These are phyloP conservation scores for Pichia heedii DNA, from an alignment of 805 yeast species.

Conservation along the genomic window DNA sequence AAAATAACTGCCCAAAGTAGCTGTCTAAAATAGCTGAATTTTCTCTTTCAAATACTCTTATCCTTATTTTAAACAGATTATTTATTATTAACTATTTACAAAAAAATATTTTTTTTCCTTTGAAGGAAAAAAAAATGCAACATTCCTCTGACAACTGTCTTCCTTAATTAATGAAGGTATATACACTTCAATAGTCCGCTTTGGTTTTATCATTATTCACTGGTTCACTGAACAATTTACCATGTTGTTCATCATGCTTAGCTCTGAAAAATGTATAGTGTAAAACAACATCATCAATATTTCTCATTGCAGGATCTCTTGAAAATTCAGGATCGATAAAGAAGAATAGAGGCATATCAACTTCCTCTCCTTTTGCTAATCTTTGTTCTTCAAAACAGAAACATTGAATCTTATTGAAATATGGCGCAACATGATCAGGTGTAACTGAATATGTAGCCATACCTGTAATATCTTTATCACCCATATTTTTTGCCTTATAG, in stretches of 20 bases:
- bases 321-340: slow-evolving; percentile 95
- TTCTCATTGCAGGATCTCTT: slow-evolving; percentile 84
- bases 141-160: too few relatives aligned
- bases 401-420: slow-evolving; percentile 95
- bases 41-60: too few relatives aligned
- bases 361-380: slow-evolving; percentile 90
- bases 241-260: slow-evolving; percentile 25
- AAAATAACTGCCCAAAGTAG: too few relatives aligned
- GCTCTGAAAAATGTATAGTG: slow-evolving; percentile 89
- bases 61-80: too few relatives aligned
- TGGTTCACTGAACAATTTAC: slow-evolving; percentile 20
- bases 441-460: slow-evolving; percentile 98
- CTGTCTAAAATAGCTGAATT: not conserved
- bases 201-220: slow-evolving; percentile 14
- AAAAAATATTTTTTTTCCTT: too few relatives aligned
- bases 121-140: too few relatives aligned
- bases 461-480: slow-evolving; percentile 88
- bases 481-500: slow-evolving; percentile 79
- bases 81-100: too few relatives aligned
- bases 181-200: too few relatives aligned
- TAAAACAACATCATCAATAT: slow-evolving; percentile 79
- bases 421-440: slow-evolving; percentile 94
- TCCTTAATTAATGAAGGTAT: too few relatives aligned
- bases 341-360: slow-evolving; percentile 97
- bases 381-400: slow-evolving; percentile 97